phyloP scores from a whole-genome alignment of 2,329 filamentous ascomycete genomes.

The Fusarium chaquense region DNA sequence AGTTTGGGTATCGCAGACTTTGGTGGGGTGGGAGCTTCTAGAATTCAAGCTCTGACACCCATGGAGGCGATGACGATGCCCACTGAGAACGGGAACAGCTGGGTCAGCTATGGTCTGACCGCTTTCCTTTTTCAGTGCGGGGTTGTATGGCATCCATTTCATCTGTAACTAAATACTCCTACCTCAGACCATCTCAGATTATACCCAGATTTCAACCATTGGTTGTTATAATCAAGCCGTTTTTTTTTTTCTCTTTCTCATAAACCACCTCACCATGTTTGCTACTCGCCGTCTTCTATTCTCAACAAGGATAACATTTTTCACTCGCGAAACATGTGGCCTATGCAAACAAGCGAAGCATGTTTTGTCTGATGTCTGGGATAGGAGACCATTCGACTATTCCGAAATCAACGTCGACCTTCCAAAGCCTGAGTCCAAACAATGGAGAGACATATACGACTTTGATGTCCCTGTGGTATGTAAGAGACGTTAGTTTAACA shows the following conservation, averaged over 20 bases:
- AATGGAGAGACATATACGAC: conserved; percentile 81
- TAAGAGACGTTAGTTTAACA: neutral
- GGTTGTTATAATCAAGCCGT: neutral
- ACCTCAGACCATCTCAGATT: conserved; percentile 32
- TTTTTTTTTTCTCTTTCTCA: neutral
- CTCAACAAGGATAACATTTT: conserved; percentile 77
- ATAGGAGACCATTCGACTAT: conserved; percentile 74
- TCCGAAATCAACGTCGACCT: conserved; percentile 80
- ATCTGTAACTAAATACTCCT: neutral
- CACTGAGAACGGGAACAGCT: conserved; percentile 13
- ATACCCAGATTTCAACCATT: neutral
- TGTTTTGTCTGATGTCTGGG: conserved; percentile 76
- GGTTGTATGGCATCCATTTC: conserved; percentile 37
- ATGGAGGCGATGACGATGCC: conserved; percentile 45
- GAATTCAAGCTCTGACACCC: conserved; percentile 47
- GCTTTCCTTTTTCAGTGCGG: conserved; percentile 53
- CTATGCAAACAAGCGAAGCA: conserved; percentile 77
- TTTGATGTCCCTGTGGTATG: conserved; percentile 84
- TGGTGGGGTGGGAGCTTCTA: conserved; percentile 58
- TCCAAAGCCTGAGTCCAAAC: conserved; percentile 69
- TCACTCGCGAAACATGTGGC: conserved; percentile 78
- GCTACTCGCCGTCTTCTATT: conserved; percentile 63
- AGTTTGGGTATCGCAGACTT: conserved; percentile 24
- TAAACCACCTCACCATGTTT: conserved; percentile 58
- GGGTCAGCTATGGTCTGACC: conserved; percentile 46